A percentile compares a stretch with the other conserved stretches of the same genome.
Conservation (phyloP, 345 rosid species). For the Alliaria petiolata region DNA sequence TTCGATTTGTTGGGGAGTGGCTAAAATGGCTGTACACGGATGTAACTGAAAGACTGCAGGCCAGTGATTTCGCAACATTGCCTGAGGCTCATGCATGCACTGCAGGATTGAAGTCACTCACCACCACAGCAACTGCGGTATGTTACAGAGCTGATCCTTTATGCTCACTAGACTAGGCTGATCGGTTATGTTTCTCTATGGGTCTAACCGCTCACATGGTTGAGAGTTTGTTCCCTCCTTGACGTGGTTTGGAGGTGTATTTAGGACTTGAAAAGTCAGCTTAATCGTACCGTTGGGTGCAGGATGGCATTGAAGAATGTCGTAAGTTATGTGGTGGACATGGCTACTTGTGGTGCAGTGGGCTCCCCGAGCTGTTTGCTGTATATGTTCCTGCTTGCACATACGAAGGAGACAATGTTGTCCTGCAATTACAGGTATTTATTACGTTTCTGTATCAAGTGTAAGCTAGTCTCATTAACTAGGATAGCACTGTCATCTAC, state of each 20-base stretch:
- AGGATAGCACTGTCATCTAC: neutral
- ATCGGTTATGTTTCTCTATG: neutral
- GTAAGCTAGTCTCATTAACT: neutral
- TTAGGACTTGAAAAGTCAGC: conserved; percentile 3
- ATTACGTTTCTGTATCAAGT: neutral
- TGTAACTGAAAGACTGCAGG: conserved; percentile 83
- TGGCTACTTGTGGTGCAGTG: conserved; percentile 91
- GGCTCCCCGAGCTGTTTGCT: conserved; percentile 96
- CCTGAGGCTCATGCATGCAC: conserved; percentile 99
- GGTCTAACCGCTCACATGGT: neutral
- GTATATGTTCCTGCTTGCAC: conserved; percentile 96
- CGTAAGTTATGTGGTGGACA: conserved; percentile 98
- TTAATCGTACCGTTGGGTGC: conserved; percentile 22
- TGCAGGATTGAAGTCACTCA: conserved; percentile 96
- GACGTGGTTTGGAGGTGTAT: neutral
- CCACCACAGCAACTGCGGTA: conserved; percentile 93
- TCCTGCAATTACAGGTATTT: conserved; percentile 80
- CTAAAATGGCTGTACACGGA: conserved; percentile 89
- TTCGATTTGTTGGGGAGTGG: conserved; percentile 98
- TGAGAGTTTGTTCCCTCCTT: neutral
- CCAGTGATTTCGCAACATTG: conserved; percentile 84
- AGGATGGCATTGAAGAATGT: conserved; percentile 99
- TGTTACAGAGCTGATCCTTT: conserved; percentile 23
- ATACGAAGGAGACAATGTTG: conserved; percentile 96
- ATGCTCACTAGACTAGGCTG: neutral